Evolutionary conservation across 805 yeast genomes (phyloP).

Genomic region (Ogataea paradorogensis): DNA sequence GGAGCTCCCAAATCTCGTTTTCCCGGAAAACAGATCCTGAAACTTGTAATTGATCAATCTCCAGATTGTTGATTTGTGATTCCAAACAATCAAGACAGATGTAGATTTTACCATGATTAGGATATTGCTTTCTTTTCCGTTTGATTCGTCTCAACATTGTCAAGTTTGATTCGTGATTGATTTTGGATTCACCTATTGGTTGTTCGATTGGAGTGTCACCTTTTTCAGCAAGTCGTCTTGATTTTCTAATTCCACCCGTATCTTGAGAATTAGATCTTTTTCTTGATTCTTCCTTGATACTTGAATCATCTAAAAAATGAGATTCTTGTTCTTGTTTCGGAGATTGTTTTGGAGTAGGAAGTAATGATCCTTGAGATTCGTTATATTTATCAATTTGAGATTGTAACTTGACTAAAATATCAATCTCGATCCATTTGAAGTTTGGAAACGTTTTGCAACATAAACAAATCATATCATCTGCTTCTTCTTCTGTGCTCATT

Average conservation of each 20-base stretch:
- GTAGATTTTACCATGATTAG: slow-evolving; percentile 26
- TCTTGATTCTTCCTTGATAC: slow-evolving; percentile 9
- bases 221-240: slow-evolving; percentile 33
- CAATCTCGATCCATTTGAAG: slow-evolving; percentile 45
- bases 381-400: slow-evolving; percentile 4
- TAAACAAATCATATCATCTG: slow-evolving; percentile 47
- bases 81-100: slow-evolving; percentile 27
- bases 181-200: neutral
- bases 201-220: slow-evolving; percentile 6
- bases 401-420: slow-evolving; percentile 19
- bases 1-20: slow-evolving; percentile 14
- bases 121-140: slow-evolving; percentile 21
- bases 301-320: slow-evolving; percentile 1
- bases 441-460: slow-evolving; percentile 48
- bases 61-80: slow-evolving; percentile 3
- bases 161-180: slow-evolving; percentile 5
- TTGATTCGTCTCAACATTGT: slow-evolving; percentile 20
- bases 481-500: slow-evolving; percentile 15
- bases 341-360: slow-evolving; percentile 32
- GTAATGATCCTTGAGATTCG: slow-evolving; percentile 10
- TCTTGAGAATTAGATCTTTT: slow-evolving; percentile 16
- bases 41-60: slow-evolving; percentile 3
- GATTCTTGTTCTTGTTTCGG: slow-evolving; percentile 20
- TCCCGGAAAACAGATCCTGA: slow-evolving; percentile 13
- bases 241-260: slow-evolving; percentile 28